These are phyloP conservation scores for Trametes cingulata DNA, from an alignment of 768 basidiomycete genomes.

Conservation along the genomic window DNA sequence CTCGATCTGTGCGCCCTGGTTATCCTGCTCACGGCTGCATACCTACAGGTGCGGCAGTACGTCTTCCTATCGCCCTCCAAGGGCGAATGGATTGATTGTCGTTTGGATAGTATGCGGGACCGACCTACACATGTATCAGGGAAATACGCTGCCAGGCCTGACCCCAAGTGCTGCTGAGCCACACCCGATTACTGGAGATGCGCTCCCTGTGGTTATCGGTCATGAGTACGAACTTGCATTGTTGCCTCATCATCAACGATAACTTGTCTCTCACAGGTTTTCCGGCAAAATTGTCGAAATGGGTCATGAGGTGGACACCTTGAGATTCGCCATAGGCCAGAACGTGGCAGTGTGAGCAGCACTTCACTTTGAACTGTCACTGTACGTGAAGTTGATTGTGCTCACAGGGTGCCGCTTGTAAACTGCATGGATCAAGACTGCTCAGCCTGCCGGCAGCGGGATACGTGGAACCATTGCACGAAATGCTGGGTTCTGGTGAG, in stretches of 20 bases:
- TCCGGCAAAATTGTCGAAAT: conserved; percentile 27
- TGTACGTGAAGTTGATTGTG: conserved; percentile 45
- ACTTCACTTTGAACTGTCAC: no score
- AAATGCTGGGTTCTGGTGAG: background rate
- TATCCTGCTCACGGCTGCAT: background rate
- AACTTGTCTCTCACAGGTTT: conserved; percentile 11
- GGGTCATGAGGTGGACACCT: conserved; percentile 17
- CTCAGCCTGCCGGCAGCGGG: conserved; percentile 31
- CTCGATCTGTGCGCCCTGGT: background rate
- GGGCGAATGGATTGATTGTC: background rate
- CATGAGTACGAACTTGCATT: conserved; percentile 40
- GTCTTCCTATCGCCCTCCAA: background rate
- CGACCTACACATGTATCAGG: background rate
- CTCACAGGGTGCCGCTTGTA: no score
- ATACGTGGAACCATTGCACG: background rate
- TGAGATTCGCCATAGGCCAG: conserved; percentile 17
- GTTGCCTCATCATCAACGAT: background rate
- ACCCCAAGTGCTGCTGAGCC: conserved; percentile 35
- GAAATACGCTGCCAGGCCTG: conserved; percentile 15
- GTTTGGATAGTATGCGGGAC: conserved; percentile 36
- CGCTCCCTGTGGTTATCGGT: conserved; percentile 43
- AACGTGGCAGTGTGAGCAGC: conserved; percentile 26
- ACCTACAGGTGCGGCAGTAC: conserved; percentile 4
- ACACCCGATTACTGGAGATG: conserved; percentile 41
- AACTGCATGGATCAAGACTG: conserved; percentile 41